A percentile compares a stretch with the other conserved stretches of the same genome.
These are phyloP conservation scores for Candida anglica DNA, from an alignment of 805 yeast species.

Conservation along the genomic window DNA sequence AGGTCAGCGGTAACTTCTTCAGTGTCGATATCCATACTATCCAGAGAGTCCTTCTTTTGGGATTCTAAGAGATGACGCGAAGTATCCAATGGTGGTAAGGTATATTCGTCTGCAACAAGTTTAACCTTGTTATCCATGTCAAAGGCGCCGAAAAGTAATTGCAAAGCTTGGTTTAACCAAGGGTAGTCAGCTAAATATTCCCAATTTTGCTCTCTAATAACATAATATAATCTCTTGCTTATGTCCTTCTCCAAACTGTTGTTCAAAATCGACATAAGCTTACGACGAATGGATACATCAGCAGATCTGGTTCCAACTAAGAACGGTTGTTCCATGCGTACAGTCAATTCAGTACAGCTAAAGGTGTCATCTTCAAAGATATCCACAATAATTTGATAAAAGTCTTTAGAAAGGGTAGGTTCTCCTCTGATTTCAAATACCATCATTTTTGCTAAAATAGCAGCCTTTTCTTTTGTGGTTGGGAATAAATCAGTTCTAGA, in stretches of 20 bases:
- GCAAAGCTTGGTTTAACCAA: slow-evolving; percentile 93
- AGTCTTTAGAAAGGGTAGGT: slow-evolving; percentile 67
- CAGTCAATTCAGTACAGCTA: slow-evolving; percentile 83
- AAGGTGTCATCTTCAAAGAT: slow-evolving; percentile 78
- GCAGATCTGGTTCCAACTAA: slow-evolving; percentile 86
- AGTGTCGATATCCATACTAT: slow-evolving; percentile 25
- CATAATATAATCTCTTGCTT: slow-evolving; percentile 75
- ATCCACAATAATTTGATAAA: slow-evolving; percentile 81
- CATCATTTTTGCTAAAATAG: slow-evolving; percentile 88
- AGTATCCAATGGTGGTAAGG: slow-evolving; percentile 49
- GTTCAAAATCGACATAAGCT: slow-evolving; percentile 75
- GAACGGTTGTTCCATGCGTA: slow-evolving; percentile 94
- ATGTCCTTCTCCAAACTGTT: slow-evolving; percentile 75
- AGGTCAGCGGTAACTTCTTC: slow-evolving; percentile 10
- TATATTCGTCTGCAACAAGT: slow-evolving; percentile 46
- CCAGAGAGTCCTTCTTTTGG: no score
- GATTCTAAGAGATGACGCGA: no score
- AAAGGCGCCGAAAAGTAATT: slow-evolving; percentile 76
- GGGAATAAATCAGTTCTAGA: slow-evolving; percentile 82
- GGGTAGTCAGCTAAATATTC: slow-evolving; percentile 88
- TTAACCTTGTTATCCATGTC: slow-evolving; percentile 46
- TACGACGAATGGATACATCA: slow-evolving; percentile 68
- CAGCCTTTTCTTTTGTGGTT: slow-evolving; percentile 93
- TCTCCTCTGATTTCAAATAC: slow-evolving; percentile 88
- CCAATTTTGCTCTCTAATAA: slow-evolving; percentile 96